Evolutionary conservation across 345 rosid genomes (phyloP), one percentile per base, ranked within the genome.

Genomic region (Populus simonii): DNA sequence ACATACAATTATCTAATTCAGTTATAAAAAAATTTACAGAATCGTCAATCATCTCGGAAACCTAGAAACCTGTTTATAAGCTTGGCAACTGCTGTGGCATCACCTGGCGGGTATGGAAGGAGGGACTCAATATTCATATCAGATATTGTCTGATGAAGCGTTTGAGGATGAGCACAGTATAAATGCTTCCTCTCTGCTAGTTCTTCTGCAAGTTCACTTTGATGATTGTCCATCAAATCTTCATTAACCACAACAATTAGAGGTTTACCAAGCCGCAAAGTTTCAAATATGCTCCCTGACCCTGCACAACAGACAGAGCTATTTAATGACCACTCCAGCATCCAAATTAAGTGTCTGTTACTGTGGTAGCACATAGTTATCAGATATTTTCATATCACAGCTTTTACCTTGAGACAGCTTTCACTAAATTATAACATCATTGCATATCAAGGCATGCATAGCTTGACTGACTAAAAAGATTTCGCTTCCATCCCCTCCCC

Each of bases 201-300:
- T 63, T 90, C 98, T 83, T 96, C 95, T 25, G 98, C 98, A 20
- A 96, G 88, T 80, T 96, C 99, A 55, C 86, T 85, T 69, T 94
- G 99, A 87, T 94, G 97, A 88, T 96, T 94, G 84, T 94, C 98
- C 97, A 96, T 96, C 66, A 96, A 78, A 82, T 92, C 95, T 87
- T 96, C 97, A 68, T 96, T 96, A 45, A 94, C 97, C 63, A 92
- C 99, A 41, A 96, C 98, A 43, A 96, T 89, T 77, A 94, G 84
- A 59, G 97, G 97, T 45, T 92, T 94, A 61, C 92, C 85, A 6
- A 88, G 91, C 72, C 79, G 87, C 70, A 96, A 61, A 9, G 95
- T 91, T 92, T 94, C 99, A 57, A 94, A 96, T 82, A 94, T 91
- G 86, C 99, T 96, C 75, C 99, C 98, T 15, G 97, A 96, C 45